phyloP scores from a whole-genome alignment of 768 basidiomycete genomes.

The Saitozyma podzolica region DNA sequence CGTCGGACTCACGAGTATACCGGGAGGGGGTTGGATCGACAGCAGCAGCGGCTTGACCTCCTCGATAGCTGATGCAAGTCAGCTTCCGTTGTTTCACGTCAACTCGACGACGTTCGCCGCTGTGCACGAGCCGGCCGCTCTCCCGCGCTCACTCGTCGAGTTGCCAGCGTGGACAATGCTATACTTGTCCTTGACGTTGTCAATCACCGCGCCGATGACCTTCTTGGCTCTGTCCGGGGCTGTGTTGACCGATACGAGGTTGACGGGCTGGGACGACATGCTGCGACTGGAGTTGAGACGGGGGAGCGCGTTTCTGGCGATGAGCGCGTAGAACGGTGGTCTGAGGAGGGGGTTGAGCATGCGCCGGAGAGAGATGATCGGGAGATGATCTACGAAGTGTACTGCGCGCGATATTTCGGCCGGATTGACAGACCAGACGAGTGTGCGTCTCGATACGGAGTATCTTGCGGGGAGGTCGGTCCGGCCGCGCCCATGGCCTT shows the following conservation, averaged over 20 bases:
- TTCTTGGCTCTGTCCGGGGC: constrained; percentile 47
- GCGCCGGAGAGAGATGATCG: too few relatives aligned
- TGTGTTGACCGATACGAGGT: constrained; percentile 48
- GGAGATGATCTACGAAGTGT: too few relatives aligned
- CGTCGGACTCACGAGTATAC: constrained; percentile 31
- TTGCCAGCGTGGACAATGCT: constrained; percentile 47
- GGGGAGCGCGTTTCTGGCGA: too few relatives aligned
- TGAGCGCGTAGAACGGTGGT: too few relatives aligned
- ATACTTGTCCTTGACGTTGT: constrained; percentile 42
- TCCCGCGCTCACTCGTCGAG: constrained; percentile 22
- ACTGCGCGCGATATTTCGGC: too few relatives aligned
- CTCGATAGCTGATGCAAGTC: constrained; percentile 34
- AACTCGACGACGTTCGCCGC: neutral
- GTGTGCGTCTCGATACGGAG: too few relatives aligned
- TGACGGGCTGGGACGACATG: constrained; percentile 17
- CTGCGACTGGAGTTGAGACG: too few relatives aligned
- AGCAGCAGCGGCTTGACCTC: constrained; percentile 40
- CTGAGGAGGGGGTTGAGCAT: too few relatives aligned
- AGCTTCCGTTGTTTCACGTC: neutral
- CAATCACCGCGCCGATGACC: constrained; percentile 44
- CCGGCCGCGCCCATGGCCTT: too few relatives aligned
- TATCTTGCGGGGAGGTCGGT: too few relatives aligned
- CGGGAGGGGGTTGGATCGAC: constrained; percentile 39
- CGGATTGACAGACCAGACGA: too few relatives aligned
- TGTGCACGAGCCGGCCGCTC: neutral